Evolutionary conservation across 768 basidiomycete species (phyloP).

Genomic region (Kwoniella sp.): DNA sequence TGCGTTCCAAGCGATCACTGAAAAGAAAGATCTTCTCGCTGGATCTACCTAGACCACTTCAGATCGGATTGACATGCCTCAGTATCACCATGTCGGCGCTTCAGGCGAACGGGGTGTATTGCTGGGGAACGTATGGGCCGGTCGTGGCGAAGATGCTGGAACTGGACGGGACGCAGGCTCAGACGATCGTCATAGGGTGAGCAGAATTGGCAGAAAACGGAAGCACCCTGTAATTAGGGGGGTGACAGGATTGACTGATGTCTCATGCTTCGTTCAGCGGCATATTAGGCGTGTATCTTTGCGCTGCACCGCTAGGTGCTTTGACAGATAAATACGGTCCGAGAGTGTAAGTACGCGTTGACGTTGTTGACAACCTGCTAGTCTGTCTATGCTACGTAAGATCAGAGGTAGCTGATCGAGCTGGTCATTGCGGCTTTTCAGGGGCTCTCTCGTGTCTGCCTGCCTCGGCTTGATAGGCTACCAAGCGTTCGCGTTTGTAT

Average conservation of each 20-base stretch:
- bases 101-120: constrained; percentile 56
- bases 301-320: constrained; percentile 54
- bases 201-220: not conserved
- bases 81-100: constrained; percentile 45
- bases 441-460: constrained; percentile 46
- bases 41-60: constrained; percentile 10
- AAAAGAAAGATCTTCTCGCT: constrained; percentile 14
- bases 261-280: constrained; percentile 27
- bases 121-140: constrained; percentile 56
- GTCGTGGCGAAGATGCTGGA: constrained; percentile 46
- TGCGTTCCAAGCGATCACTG: constrained; percentile 20
- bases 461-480: constrained; percentile 49
- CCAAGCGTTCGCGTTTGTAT: constrained; percentile 45
- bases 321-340: constrained; percentile 52
- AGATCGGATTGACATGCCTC: constrained; percentile 41
- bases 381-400: no score
- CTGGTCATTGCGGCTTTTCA: constrained; percentile 10
- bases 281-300: constrained; percentile 52
- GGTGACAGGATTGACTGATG: constrained; percentile 13
- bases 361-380: not conserved
- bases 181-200: constrained; percentile 53
- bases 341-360: constrained; percentile 44
- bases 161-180: constrained; percentile 44
- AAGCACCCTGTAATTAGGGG: not conserved
- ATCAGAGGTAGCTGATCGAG: constrained; percentile 12